Base-by-base conservation (phyloP, 2,329 filamentous ascomycete genomes). In the Lasiodiplodia gonubiensis region DNA sequence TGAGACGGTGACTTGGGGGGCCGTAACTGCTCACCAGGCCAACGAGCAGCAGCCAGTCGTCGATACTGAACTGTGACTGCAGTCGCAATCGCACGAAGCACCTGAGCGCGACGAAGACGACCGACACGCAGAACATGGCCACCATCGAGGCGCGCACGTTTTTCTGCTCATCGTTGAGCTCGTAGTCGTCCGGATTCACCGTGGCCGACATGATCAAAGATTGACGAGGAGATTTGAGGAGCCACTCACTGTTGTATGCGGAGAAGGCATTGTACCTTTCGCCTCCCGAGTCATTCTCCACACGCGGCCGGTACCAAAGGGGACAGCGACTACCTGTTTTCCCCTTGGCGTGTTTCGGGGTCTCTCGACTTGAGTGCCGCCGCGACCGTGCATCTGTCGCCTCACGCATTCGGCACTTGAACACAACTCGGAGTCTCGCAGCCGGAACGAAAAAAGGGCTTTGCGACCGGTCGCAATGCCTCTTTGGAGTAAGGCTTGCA, bases 71-170 rank as follows among this genome's bases (percentile, higher is more conserved):
- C 46, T 53, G 61, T 14, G 27, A n/a, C 33, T 64, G 61, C 21
- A 64, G 16, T 10, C 48, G 48, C 1, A 21, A 12, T 21, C 61
- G 61, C 49, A 64, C 48, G 27, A 53, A 64, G 7, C 51, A 65
- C 16, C 63, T 46, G 27, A 55, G 25, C 25, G 63, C 51, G 18
- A 65, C 63, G n/a, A 65, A 65, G 8, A 48, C 51, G 21, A 55
- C 49, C 37, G 63, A 35, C 2, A 65, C 42, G 18, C 27, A 37
- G 14, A 65, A 55, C 30, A 51, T 53, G 3, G 37, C 53, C 30
- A 65, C 8, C 25, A 23, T 12, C 23, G 39, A 46, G 10, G 11
- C n/a, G 14, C 37, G 37, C 4, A 60, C 5, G 3, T 60, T 25
- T 21, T 48, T 23, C 37, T 60, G 55, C 39, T 11, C 8, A 18